Conservation (phyloP, 805 yeast species). For the Saccharomyces jurei region DNA sequence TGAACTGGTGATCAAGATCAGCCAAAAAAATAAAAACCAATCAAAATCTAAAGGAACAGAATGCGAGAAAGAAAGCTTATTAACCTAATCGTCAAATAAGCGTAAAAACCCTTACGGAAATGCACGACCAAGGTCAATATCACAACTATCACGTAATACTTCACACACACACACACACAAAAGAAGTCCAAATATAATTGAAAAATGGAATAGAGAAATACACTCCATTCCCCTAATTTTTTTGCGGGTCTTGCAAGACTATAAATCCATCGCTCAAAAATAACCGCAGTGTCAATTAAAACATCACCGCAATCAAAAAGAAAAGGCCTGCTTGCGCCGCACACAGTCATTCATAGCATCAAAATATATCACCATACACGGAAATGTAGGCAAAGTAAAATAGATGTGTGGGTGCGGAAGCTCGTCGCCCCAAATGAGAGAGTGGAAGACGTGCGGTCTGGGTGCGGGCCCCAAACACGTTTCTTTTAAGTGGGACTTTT, state of each 20-base stretch:
- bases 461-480: neutral
- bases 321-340: neutral
- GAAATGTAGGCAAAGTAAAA: neutral
- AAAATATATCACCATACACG: neutral
- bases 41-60: neutral
- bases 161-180: neutral
- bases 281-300: neutral
- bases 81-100: neutral
- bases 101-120: neutral
- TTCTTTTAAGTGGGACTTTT: neutral
- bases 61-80: neutral
- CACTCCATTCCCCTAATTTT: neutral
- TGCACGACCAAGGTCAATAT: neutral
- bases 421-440: neutral
- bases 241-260: neutral
- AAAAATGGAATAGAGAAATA: neutral
- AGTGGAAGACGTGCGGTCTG: neutral
- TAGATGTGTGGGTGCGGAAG: slow-evolving; percentile 1
- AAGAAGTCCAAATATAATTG: neutral
- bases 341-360: neutral
- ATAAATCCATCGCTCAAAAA: neutral
- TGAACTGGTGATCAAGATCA: neutral
- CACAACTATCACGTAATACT: neutral
- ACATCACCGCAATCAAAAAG: neutral
- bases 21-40: neutral